Evolutionary conservation across 2,329 filamentous ascomycete genomes (phyloP).

Genomic region (Exophiala spinifera): DNA sequence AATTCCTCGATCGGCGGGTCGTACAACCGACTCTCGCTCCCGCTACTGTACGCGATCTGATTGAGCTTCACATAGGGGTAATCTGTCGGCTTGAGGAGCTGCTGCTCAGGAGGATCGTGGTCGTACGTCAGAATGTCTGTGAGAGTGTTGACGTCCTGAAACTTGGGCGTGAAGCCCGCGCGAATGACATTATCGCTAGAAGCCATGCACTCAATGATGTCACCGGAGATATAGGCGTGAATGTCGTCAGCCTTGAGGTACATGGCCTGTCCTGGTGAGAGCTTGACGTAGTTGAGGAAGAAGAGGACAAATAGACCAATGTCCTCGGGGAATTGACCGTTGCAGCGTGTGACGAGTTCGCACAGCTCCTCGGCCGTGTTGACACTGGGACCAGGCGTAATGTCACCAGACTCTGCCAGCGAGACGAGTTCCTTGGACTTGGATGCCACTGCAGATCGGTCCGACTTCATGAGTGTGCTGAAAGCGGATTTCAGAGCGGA

Average conservation of each 20-base stretch:
- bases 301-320: constrained; percentile 94
- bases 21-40: constrained; percentile 71
- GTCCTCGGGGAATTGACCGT: constrained; percentile 82
- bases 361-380: constrained; percentile 70
- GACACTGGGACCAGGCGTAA: constrained; percentile 53
- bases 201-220: constrained; percentile 99
- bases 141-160: constrained; percentile 89
- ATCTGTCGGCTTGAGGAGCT: constrained; percentile 83
- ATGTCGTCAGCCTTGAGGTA: constrained; percentile 97
- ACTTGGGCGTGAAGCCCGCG: constrained; percentile 95
- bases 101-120: constrained; percentile 88
- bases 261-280: constrained; percentile 86
- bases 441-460: constrained; percentile 61
- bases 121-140: constrained; percentile 92
- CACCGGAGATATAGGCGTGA: constrained; percentile 73
- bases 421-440: constrained; percentile 68
- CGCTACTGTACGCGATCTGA: constrained; percentile 73
- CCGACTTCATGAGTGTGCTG: constrained; percentile 74
- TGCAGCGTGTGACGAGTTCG: constrained; percentile 71
- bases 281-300: constrained; percentile 91
- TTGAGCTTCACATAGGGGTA: constrained; percentile 86
- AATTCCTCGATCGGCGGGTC: constrained; percentile 98
- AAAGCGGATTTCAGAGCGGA: constrained; percentile 73
- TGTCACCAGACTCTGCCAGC: constrained; percentile 54
- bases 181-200: constrained; percentile 98